Conservation (phyloP, 1,284 basidiomycete species). For the Pterulicium gracile region DNA sequence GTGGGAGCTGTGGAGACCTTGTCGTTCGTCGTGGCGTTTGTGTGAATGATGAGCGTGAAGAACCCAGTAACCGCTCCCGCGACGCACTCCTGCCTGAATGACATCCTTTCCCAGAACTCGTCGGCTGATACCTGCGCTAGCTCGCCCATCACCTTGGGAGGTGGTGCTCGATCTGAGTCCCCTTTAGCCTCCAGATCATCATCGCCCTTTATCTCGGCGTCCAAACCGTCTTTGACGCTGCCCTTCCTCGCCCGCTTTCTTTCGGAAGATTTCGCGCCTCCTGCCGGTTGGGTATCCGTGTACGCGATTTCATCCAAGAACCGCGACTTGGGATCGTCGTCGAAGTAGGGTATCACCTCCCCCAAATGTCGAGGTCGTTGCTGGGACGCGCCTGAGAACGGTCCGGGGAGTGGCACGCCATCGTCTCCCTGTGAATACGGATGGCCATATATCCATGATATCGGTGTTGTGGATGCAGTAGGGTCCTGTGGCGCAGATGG, state of each 20-base stretch:
- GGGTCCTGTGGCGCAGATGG: slow-evolving; percentile 12
- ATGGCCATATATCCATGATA: slow-evolving; percentile 63
- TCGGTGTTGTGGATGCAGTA: slow-evolving; percentile 12
- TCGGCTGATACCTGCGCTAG: slow-evolving; percentile 46
- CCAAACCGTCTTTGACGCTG: slow-evolving; percentile 19
- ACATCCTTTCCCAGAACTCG: slow-evolving; percentile 94
- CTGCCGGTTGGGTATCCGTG: slow-evolving; percentile 50
- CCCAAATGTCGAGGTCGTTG: slow-evolving; percentile 63
- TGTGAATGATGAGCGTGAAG: slow-evolving; percentile 52
- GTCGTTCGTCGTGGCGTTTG: slow-evolving; percentile 13
- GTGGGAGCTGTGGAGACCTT: slow-evolving; percentile 2
- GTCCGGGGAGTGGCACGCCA: slow-evolving; percentile 52
- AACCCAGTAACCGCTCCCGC: slow-evolving; percentile 82
- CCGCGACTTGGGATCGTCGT: slow-evolving; percentile 88
- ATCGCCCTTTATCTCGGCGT: slow-evolving; percentile 12
- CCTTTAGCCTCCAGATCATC: slow-evolving; percentile 23
- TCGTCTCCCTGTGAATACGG: slow-evolving; percentile 54
- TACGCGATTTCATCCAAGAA: slow-evolving; percentile 83
- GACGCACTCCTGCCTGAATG: slow-evolving; percentile 86
- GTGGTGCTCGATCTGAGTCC: slow-evolving; percentile 14
- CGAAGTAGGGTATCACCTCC: slow-evolving; percentile 75
- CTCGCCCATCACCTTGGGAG: slow-evolving; percentile 30
- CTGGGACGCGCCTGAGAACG: slow-evolving; percentile 19
- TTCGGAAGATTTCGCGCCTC: slow-evolving; percentile 48
- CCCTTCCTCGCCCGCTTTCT: slow-evolving; percentile 30